A percentile compares a stretch with the other conserved stretches of the same genome.
Conservation (phyloP, 805 yeast genomes). For the Saturnispora galanensis region DNA sequence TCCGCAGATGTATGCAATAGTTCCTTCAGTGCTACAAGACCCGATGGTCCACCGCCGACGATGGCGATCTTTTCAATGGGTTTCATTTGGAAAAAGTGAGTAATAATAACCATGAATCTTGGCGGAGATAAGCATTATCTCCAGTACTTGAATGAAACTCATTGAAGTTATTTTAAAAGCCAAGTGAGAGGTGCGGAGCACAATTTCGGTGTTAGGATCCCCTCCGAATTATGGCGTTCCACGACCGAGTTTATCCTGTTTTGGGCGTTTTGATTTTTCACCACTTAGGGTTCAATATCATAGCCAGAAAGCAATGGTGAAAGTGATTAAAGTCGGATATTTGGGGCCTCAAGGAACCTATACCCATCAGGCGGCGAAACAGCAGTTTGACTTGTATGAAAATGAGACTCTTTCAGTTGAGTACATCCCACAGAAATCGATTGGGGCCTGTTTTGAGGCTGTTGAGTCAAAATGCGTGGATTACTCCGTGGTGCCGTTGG, state of each 20-base stretch:
- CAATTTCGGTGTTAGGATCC: too few species aligned
- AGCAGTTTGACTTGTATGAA: slow-evolving; percentile 26
- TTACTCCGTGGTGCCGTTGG: slow-evolving; percentile 78
- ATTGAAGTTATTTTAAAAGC: too few species aligned
- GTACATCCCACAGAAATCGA: slow-evolving; percentile 32
- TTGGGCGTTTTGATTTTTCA: too few species aligned
- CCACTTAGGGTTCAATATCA: too few species aligned
- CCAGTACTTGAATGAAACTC: too few species aligned
- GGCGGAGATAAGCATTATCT: too few species aligned
- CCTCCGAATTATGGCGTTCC: too few species aligned
- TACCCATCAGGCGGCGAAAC: slow-evolving; percentile 71
- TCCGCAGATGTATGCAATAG: slow-evolving; percentile 21
- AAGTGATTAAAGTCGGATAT: slow-evolving; percentile 46
- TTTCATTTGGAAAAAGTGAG: neutral
- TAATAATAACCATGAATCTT: neutral
- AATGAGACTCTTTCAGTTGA: slow-evolving; percentile 14
- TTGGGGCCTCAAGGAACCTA: slow-evolving; percentile 91
- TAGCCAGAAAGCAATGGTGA: neutral
- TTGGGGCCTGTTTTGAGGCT: slow-evolving; percentile 53
- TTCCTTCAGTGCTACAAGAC: slow-evolving; percentile 26
- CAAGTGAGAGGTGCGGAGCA: too few species aligned
- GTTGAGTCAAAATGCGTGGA: slow-evolving; percentile 40
- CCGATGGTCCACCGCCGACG: slow-evolving; percentile 30
- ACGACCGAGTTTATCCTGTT: too few species aligned
- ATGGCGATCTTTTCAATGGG: slow-evolving; percentile 26